Evolutionary conservation across 805 yeast species (phyloP).

Genomic region (Cyberlindnera euphorbiiphila): DNA sequence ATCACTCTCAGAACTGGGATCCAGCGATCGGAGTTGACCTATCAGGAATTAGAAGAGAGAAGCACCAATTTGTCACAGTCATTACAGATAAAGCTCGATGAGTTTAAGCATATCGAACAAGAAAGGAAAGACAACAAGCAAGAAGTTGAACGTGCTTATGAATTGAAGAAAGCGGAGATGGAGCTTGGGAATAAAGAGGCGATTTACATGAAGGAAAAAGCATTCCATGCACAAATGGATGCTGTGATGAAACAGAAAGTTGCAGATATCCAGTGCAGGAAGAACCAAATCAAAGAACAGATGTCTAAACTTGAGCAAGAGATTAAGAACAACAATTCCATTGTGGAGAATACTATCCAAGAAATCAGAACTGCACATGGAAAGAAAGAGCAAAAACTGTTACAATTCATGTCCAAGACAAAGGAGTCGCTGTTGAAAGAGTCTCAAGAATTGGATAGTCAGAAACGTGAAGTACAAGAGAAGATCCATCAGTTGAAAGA

Average conservation of each 20-base stretch:
- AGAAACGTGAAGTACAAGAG: conserved; percentile 12
- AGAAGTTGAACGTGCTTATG: conserved; percentile 26
- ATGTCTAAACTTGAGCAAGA: conserved; percentile 30
- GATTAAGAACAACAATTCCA: conserved; percentile 22
- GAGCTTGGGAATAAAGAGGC: conserved; percentile 36
- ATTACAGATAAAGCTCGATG: conserved; percentile 30
- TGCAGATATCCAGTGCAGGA: conserved; percentile 30
- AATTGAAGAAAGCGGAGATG: conserved; percentile 31
- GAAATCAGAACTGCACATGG: conserved; percentile 24
- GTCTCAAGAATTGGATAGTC: conserved; percentile 1
- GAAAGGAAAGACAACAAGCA: conserved; percentile 27
- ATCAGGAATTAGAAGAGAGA: conserved; percentile 30
- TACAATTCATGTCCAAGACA: conserved; percentile 24
- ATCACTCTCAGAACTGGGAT: conserved; percentile 35
- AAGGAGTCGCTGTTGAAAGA: conserved; percentile 5
- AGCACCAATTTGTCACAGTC: conserved; percentile 15
- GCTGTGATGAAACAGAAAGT: conserved; percentile 34
- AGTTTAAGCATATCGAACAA: conserved; percentile 27
- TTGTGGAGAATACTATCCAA: conserved; percentile 18
- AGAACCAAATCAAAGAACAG: conserved; percentile 26
- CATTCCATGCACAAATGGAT: conserved; percentile 36
- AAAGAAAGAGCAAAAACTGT: conserved; percentile 25
- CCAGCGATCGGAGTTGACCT: conserved; percentile 36
- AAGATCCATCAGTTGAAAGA: conserved; percentile 11
- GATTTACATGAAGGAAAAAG: conserved; percentile 32